A percentile compares a stretch with the other conserved stretches of the same genome.
These are phyloP conservation scores for Pseudocercospora eumusae DNA, from an alignment of 2,329 filamentous ascomycete genomes.

Conservation along the genomic window DNA sequence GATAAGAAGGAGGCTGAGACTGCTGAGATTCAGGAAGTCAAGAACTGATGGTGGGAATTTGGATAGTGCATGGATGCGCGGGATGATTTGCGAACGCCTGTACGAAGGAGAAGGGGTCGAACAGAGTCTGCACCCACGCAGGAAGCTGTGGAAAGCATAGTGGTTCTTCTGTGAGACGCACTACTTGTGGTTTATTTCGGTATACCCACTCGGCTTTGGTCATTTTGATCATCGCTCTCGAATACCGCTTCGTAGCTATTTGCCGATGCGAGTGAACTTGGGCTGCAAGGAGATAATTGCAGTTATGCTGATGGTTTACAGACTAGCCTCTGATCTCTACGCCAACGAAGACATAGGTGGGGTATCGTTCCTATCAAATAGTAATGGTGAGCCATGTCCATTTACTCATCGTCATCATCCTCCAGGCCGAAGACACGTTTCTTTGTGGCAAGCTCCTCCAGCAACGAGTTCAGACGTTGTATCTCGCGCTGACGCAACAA, in stretches of 20 bases:
- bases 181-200: neutral
- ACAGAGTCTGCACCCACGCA: no score
- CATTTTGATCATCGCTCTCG: no score
- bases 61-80: neutral
- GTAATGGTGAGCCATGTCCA: neutral
- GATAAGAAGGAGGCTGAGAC: conserved; percentile 19
- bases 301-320: neutral
- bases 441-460: conserved; percentile 58
- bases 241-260: neutral
- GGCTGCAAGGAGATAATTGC: neutral
- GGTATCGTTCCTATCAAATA: neutral
- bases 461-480: conserved; percentile 53
- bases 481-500: conserved; percentile 54
- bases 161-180: neutral
- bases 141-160: neutral
- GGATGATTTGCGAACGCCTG: neutral
- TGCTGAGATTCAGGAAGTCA: conserved; percentile 16
- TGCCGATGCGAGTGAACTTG: neutral
- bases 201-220: neutral
- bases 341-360: neutral
- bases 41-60: neutral
- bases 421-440: conserved; percentile 45
- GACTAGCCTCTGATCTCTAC: neutral
- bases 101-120: neutral
- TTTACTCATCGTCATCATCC: conserved; percentile 30